These are phyloP conservation scores for Scleroderma citrinum DNA, from an alignment of 768 basidiomycete genomes.

Conservation along the genomic window DNA sequence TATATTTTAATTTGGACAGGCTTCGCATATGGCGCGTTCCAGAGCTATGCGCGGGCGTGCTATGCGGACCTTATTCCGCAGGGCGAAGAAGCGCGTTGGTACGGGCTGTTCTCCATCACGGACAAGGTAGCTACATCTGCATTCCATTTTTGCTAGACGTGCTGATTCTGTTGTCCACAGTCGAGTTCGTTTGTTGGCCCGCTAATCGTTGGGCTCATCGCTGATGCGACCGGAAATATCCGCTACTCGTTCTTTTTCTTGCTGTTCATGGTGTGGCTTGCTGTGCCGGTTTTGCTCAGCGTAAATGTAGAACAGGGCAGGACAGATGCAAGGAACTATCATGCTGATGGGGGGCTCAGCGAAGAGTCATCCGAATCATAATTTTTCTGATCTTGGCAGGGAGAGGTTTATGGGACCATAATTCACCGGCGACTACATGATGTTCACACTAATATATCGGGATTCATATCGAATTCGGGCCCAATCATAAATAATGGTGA, in stretches of 20 bases:
- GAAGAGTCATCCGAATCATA: background rate
- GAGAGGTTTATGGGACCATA: too few species aligned
- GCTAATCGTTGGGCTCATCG: slow-evolving; percentile 79
- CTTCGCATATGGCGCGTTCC: slow-evolving; percentile 83
- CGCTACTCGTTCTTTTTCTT: slow-evolving; percentile 90
- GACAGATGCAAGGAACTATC: slow-evolving; percentile 40
- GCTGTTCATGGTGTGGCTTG: slow-evolving; percentile 70
- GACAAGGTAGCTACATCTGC: slow-evolving; percentile 53
- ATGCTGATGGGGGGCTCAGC: background rate
- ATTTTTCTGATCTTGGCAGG: background rate
- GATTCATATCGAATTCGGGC: too few species aligned
- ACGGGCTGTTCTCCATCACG: slow-evolving; percentile 81
- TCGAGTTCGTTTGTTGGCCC: slow-evolving; percentile 92
- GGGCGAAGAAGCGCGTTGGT: slow-evolving; percentile 89
- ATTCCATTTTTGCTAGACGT: background rate
- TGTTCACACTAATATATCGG: too few species aligned
- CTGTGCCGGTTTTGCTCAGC: slow-evolving; percentile 66
- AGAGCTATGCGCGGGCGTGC: slow-evolving; percentile 81
- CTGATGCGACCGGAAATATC: slow-evolving; percentile 87
- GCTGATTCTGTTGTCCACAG: slow-evolving; percentile 31
- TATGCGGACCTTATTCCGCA: slow-evolving; percentile 85
- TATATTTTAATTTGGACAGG: slow-evolving; percentile 31
- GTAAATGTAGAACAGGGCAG: slow-evolving; percentile 69
- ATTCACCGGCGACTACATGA: too few species aligned
- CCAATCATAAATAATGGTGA: background rate